Base-by-base conservation (phyloP, 1,284 basidiomycete species). In the Rhodotorula sp. region DNA sequence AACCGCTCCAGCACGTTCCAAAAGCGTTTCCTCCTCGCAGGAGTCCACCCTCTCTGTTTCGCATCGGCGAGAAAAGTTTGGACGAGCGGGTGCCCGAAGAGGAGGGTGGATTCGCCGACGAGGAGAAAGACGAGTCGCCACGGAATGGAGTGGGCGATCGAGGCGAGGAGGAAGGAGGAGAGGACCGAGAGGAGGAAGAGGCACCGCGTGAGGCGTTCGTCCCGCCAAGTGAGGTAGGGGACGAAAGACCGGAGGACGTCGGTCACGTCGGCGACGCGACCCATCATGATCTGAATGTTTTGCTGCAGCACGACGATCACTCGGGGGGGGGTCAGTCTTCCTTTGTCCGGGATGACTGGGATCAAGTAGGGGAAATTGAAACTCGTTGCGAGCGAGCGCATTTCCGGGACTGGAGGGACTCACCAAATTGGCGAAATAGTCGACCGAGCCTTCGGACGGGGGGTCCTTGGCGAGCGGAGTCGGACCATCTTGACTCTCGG, bases 241-340 rank as follows among this genome's bases (percentile, higher is more conserved):
- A 76, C 71, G 26, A 74, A 43, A 28, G 72, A 63, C 6, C 77
- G 72, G 14, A 71, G 69, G 49, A 68, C 52, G 66, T 79, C 78
- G 1, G 75, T 70, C n/a, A 73, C 38, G 66, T 74, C 74, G 16
- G 76, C 71, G 38, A 77, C 67, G 18, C 74, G 69, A 23, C 78
- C 78, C 78, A 79, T 79, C 66, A 77, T 74, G 69, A 74, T 76
- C 60, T 79, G 78, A 50, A 79, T 79, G 72, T 76, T 76, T 68
- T 77, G 76, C 73, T 77, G 69, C 47, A 5, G 6, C 7, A 7
- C 10, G 19, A 57, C 31, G 21, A 52, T 28, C 15, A 4, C 5
- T 26, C 26, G 8, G 7, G 6, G 7, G 7, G 28, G 28, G 28
- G 28, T 28, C 28, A 28, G 28, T 28, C 28, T 28, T 28, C 28